phyloP scores from a whole-genome alignment of 73 alveolate genomes.

The Paramecium sonneborni region DNA sequence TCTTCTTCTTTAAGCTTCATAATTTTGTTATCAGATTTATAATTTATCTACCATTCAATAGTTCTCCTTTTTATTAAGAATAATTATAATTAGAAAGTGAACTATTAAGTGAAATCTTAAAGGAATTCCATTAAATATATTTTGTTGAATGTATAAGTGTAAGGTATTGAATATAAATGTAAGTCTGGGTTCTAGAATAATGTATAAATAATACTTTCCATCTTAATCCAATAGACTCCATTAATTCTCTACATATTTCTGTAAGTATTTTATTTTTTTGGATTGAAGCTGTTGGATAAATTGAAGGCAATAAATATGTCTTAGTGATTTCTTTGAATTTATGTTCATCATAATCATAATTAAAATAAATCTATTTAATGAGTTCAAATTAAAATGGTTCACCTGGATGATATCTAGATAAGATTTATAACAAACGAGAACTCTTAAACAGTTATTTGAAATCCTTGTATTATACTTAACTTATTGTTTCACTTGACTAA shows the following conservation, averaged over 20 bases:
- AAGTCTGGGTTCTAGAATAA: background rate
- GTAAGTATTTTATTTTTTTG: background rate
- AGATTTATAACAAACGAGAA: background rate
- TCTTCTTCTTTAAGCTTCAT: background rate
- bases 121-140: background rate
- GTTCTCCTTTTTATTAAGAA: background rate
- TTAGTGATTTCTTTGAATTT: background rate
- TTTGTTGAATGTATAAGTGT: background rate
- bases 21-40: background rate
- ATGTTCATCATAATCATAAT: background rate
- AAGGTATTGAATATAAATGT: background rate
- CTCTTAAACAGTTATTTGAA: background rate
- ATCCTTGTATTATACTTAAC: background rate
- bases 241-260: background rate
- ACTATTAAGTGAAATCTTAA: background rate
- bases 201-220: background rate
- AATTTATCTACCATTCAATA: background rate
- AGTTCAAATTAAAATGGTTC: slow-evolving; percentile 33
- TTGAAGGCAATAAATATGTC: background rate
- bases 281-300: background rate
- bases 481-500: background rate
- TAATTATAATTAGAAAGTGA: background rate
- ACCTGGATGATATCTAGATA: slow-evolving; percentile 20
- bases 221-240: background rate
- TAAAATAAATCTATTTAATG: background rate